These are phyloP conservation scores for Neopestalotiopsis sp. DNA, from an alignment of 2,329 filamentous ascomycete species.

Conservation along the genomic window DNA sequence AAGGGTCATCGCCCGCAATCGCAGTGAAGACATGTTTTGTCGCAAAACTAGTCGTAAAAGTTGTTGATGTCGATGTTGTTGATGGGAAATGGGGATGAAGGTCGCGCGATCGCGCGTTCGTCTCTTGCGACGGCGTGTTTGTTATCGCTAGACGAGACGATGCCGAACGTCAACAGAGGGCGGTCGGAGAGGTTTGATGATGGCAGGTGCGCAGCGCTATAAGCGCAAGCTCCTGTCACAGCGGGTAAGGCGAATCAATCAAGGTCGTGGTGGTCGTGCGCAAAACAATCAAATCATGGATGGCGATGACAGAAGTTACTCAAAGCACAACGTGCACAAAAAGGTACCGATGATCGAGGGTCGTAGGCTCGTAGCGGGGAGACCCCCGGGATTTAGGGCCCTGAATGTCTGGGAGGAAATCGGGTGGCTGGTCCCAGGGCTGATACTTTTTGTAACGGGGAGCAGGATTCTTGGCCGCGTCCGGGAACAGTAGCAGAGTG, in stretches of 20 bases:
- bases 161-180: neutral
- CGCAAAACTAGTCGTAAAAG: neutral
- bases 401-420: constrained; percentile 9
- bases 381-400: constrained; percentile 6
- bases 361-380: neutral
- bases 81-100: neutral
- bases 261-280: neutral
- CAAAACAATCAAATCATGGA: neutral
- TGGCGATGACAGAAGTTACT: neutral
- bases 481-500: neutral
- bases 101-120: neutral
- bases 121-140: too few species aligned
- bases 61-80: too few species aligned
- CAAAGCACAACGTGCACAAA: constrained; percentile 14
- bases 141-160: neutral
- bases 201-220: neutral
- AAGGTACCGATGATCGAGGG: neutral
- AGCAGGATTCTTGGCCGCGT: neutral
- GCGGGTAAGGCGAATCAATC: neutral
- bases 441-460: neutral
- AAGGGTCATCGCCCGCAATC: constrained; percentile 50
- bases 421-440: constrained; percentile 14
- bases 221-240: constrained; percentile 5
- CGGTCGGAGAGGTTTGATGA: neutral
- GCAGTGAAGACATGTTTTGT: constrained; percentile 49